Conservation (phyloP, 352 stramenopile genomes). For the Phytophthora capsici region DNA sequence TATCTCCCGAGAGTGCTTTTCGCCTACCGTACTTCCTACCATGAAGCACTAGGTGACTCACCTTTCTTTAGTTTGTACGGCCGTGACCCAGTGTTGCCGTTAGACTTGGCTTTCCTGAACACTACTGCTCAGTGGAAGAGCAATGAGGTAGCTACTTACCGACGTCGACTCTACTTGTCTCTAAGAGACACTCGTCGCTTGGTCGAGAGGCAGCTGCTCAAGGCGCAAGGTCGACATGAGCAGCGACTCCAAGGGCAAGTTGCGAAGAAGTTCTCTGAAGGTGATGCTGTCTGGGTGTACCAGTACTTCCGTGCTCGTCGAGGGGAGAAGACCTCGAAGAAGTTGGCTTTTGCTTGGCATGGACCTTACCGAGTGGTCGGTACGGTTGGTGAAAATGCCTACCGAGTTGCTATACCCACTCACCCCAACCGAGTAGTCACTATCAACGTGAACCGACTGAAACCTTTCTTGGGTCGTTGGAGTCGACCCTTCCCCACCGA, state of each 20-base stretch:
- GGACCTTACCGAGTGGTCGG: background rate
- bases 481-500: background rate
- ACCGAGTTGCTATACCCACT: background rate
- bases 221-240: background rate
- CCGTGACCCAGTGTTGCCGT: background rate
- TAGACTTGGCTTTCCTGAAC: conserved; percentile 11
- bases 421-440: background rate
- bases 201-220: conserved; percentile 2
- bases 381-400: background rate
- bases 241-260: background rate
- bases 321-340: background rate
- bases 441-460: background rate
- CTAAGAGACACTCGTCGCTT: background rate
- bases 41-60: background rate
- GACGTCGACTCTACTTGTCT: background rate
- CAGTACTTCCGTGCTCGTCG: background rate
- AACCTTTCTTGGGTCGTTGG: background rate
- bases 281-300: background rate
- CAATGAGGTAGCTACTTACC: background rate
- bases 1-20: conserved; percentile 5
- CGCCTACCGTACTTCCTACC: conserved; percentile 7
- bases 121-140: background rate
- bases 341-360: background rate
- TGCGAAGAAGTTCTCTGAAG: background rate
- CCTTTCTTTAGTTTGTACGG: conserved; percentile 14